Evolutionary conservation across 73 alveolate genomes (phyloP).

Genomic region (Stentor roeselii): DNA sequence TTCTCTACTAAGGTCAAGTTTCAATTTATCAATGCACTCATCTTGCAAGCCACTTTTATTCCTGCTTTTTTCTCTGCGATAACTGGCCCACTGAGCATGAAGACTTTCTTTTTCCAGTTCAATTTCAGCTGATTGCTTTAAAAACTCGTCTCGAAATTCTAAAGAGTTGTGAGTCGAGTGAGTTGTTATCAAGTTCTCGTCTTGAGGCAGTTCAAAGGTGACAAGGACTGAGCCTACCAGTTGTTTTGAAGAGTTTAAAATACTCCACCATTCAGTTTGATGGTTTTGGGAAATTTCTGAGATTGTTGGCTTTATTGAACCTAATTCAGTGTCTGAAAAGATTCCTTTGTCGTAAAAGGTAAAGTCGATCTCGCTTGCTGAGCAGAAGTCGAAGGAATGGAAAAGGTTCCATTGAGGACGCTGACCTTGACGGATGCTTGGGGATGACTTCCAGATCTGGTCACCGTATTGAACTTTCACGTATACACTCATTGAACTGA

Average conservation of each 20-base stretch:
- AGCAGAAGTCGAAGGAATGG: not conserved
- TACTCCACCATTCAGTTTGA: not conserved
- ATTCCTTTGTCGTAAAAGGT: not conserved
- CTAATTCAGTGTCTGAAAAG: not conserved
- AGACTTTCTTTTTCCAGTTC: not conserved
- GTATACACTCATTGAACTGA: not conserved
- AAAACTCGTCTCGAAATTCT: not conserved
- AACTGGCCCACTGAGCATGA: not conserved
- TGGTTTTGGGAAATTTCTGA: not conserved
- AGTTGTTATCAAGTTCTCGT: not conserved
- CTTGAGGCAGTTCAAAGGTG: not conserved
- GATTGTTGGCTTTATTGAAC: not conserved
- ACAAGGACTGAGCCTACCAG: not conserved
- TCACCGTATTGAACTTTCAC: not conserved
- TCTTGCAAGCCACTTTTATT: not conserved
- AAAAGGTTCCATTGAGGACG: not conserved
- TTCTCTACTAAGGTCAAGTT: not conserved
- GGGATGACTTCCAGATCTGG: not conserved
- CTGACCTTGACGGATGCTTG: not conserved
- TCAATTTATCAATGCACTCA: not conserved
- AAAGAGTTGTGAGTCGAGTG: not conserved
- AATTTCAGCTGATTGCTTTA: not conserved
- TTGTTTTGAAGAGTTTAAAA: not conserved
- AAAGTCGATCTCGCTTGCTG: not conserved
- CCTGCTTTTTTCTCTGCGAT: not conserved